Base-by-base conservation (phyloP, 225 moss, liverwort and hornwort species). In the Thuidium tamariscinum region DNA sequence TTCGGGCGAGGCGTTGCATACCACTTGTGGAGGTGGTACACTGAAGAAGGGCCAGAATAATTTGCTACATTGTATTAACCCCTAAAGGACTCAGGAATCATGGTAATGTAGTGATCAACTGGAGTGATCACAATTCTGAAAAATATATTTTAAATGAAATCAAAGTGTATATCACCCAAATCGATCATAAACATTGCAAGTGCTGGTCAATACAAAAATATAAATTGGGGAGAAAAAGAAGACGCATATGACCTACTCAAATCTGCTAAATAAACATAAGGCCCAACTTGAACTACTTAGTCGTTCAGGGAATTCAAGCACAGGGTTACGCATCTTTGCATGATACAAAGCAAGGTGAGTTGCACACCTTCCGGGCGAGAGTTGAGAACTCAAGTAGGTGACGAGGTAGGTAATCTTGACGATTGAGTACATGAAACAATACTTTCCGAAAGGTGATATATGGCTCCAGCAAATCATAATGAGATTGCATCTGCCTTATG, bases 401-500 rank as follows among this genome's bases (percentile, higher is more conserved):
- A 89, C 90, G 85, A 67, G 97, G 98, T 77, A 96, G 90, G 83
- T 87, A 92, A 85, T 95, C 96, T 76, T 88, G 93, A 69, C 96
- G 92, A 87, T 94, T 90, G 85, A 99, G 92, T 80, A 96, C 90
- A 81, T 95, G 92, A 57, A 97, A 94, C 37, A 99, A 88, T 57
- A 97, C 95, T 94, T 95, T 99, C 77, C 96, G 95, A 80, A 99
- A 92, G 64, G 95, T 92, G 70, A 97, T 91, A 60, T 94, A 97
- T 26, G 97, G 97, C 86, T 99, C 98, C 55, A 96, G 91, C 83
- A 99, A 88, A 68, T 97, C 97, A 86, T 99, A 99, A 89, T 97
- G 94, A 62, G 88, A 93, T 81, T 93, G 91, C 97, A 99, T 95
- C 83, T 93, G 96, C 87, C 92, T 89, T 83, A 99, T 89, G 64